Percentiles rank a stretch among this genome's conserved stretches.
phyloP scores from a whole-genome alignment of 1,284 basidiomycete species.

The Fomitiporia mediterranea region DNA sequence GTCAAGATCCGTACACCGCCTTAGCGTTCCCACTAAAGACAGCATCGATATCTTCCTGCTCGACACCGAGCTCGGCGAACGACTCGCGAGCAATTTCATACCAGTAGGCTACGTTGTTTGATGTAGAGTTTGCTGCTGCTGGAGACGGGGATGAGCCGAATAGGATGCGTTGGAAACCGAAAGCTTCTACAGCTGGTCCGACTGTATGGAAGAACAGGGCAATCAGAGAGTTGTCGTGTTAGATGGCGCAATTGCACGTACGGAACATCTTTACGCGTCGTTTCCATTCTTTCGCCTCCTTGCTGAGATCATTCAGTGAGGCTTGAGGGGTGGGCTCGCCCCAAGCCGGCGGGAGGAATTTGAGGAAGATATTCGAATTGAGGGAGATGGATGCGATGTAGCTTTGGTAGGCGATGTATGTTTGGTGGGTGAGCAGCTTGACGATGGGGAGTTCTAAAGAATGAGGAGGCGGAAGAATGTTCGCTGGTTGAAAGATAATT shows the following conservation, averaged over 20 bases:
- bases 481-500: slow-evolving; percentile 47
- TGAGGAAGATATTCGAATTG: slow-evolving; percentile 67
- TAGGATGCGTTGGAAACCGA: slow-evolving; percentile 52
- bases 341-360: slow-evolving; percentile 78
- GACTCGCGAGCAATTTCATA: slow-evolving; percentile 77
- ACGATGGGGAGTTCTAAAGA: slow-evolving; percentile 67
- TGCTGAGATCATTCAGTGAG: slow-evolving; percentile 40
- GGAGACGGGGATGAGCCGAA: slow-evolving; percentile 53
- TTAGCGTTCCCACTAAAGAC: slow-evolving; percentile 67
- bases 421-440: slow-evolving; percentile 69
- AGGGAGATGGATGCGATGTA: slow-evolving; percentile 75
- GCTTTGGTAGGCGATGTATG: slow-evolving; percentile 69
- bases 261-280: slow-evolving; percentile 84
- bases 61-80: slow-evolving; percentile 78
- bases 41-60: slow-evolving; percentile 70
- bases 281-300: slow-evolving; percentile 70
- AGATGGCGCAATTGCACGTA: slow-evolving; percentile 40
- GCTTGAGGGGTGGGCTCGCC: slow-evolving; percentile 54
- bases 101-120: slow-evolving; percentile 62
- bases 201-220: slow-evolving; percentile 38
- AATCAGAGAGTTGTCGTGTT: not conserved
- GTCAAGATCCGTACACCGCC: slow-evolving; percentile 50
- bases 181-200: slow-evolving; percentile 68
- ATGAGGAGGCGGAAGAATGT: slow-evolving; percentile 81
- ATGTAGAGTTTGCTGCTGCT: slow-evolving; percentile 38